Conservation (phyloP, 139 green algal genomes). For the Chlorella sp. region DNA sequence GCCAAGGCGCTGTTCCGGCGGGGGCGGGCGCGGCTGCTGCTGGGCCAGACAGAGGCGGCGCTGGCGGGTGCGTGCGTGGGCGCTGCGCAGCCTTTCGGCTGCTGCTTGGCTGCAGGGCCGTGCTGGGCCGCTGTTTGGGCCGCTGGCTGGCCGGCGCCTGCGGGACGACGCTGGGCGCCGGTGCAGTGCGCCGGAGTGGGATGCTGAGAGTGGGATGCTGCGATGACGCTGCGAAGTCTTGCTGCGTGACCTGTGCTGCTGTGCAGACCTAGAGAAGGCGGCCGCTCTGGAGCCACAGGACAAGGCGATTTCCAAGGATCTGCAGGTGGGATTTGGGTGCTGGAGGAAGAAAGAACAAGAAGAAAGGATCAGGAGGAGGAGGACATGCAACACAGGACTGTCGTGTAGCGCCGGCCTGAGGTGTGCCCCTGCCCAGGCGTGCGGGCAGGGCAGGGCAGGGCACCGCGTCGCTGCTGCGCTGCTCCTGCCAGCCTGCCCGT, state of each 20-base stretch:
- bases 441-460: too few relatives aligned
- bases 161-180: not conserved
- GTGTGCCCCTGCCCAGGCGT: too few relatives aligned
- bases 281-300: too few relatives aligned
- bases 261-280: too few relatives aligned
- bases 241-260: not conserved
- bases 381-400: too few relatives aligned
- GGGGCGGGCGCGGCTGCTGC: conserved; percentile 46
- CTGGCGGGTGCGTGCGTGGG: conserved; percentile 61
- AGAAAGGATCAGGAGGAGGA: not conserved
- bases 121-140: conserved; percentile 21
- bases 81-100: conserved; percentile 31
- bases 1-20: conserved; percentile 81
- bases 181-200: not conserved
- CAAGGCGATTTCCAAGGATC: too few relatives aligned
- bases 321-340: too few relatives aligned
- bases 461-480: too few relatives aligned
- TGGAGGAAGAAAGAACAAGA: too few relatives aligned
- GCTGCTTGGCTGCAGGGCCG: conserved; percentile 27
- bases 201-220: too few relatives aligned
- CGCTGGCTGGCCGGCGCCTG: conserved; percentile 36
- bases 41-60: conserved; percentile 66
- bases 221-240: not conserved
- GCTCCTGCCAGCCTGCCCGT: not conserved
- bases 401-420: too few relatives aligned